These are phyloP conservation scores for Hypoxylon sp. DNA, from an alignment of 2,329 filamentous ascomycete genomes.

Conservation along the genomic window DNA sequence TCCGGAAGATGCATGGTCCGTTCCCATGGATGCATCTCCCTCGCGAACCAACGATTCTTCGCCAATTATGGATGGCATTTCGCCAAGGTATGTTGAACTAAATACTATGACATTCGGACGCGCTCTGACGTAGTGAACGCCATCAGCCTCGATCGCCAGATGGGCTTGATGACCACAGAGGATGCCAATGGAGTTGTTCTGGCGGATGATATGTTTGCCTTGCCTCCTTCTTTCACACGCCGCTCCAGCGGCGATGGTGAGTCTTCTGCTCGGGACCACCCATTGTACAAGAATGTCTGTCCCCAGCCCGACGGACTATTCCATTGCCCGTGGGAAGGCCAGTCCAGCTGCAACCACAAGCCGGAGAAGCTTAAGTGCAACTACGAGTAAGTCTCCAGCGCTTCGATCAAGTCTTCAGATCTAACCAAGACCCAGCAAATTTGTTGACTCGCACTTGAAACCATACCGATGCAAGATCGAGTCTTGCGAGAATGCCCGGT, in stretches of 20 bases:
- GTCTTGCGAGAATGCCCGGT: conserved; percentile 86
- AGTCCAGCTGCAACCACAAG: conserved; percentile 83
- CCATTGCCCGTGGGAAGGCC: conserved; percentile 89
- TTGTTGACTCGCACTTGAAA: conserved; percentile 95
- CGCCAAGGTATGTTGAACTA: conserved; percentile 65
- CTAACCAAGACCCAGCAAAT: conserved; percentile 76
- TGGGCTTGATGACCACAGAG: conserved; percentile 57
- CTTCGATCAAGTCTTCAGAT: conserved; percentile 13
- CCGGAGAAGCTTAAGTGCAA: conserved; percentile 98
- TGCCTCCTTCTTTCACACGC: conserved; percentile 62
- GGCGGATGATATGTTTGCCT: conserved; percentile 57
- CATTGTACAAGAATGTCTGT: conserved; percentile 77
- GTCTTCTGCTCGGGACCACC: conserved; percentile 73
- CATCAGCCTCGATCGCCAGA: conserved; percentile 58
- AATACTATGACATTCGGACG: conserved; percentile 39
- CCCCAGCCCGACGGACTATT: conserved; percentile 83
- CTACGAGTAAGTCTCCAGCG: conserved; percentile 83
- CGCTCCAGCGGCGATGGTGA: conserved; percentile 68
- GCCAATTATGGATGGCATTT: conserved; percentile 65
- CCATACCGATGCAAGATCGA: conserved; percentile 94
- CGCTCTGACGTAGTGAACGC: conserved; percentile 53
- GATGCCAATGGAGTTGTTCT: conserved; percentile 57
- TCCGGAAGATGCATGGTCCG: conserved; percentile 66
- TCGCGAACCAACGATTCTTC: conserved; percentile 65
- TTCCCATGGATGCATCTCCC: conserved; percentile 59